Conservation (phyloP, 352 stramenopile species). For the Phytophthora syringae region DNA sequence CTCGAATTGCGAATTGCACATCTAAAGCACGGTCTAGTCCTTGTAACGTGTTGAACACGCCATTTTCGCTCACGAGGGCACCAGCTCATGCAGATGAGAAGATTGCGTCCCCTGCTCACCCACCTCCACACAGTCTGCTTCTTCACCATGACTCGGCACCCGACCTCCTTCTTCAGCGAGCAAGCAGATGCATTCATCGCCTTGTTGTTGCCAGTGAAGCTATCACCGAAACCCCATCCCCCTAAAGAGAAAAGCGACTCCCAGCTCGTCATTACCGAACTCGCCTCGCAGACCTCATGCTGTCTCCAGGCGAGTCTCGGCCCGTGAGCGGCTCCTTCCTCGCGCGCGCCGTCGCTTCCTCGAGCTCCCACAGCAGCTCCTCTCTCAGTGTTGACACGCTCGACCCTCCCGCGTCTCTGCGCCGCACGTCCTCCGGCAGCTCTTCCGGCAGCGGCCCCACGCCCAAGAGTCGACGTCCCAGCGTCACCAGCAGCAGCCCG, state of each 20-base stretch:
- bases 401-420: not conserved
- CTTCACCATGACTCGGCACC: too few relatives aligned
- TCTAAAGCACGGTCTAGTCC: not conserved
- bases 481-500: not conserved
- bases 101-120: too few relatives aligned
- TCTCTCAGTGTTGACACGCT: conserved; percentile 5
- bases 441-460: conserved; percentile 12
- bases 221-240: conserved; percentile 6
- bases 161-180: not conserved
- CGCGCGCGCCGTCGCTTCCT: conserved; percentile 3
- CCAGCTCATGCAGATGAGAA: too few relatives aligned
- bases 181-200: not conserved
- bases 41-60: conserved; percentile 14
- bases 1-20: too few relatives aligned
- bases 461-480: conserved; percentile 4
- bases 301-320: conserved; percentile 1
- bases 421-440: conserved; percentile 1
- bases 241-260: not conserved
- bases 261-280: not conserved
- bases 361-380: not conserved
- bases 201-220: conserved; percentile 1
- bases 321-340: conserved; percentile 20
- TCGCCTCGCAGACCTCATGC: not conserved
- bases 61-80: not conserved
- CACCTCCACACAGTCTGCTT: too few relatives aligned